Evolutionary conservation across 495 filamentous ascomycete species (phyloP).

Genomic region (Thermochaetoides thermophila): DNA sequence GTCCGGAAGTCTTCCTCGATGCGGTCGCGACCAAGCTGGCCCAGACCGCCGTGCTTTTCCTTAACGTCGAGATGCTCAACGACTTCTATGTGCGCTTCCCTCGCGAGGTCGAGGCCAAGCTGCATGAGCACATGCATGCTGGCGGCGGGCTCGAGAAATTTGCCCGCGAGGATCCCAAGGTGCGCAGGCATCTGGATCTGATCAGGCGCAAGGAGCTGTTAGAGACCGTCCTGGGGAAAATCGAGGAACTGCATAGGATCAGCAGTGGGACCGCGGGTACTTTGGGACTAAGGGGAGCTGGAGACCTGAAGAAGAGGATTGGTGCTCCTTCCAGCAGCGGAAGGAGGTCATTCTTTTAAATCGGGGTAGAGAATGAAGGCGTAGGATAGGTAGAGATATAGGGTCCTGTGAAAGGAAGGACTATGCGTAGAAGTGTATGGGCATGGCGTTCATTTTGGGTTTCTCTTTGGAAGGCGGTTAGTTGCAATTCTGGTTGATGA

Average conservation of each 20-base stretch:
- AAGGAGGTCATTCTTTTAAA: neutral
- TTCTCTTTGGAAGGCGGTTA: neutral
- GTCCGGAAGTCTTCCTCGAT: conserved; percentile 93
- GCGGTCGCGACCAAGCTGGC: conserved; percentile 92
- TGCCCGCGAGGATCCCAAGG: conserved; percentile 80
- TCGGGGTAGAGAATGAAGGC: neutral
- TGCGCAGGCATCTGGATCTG: conserved; percentile 77
- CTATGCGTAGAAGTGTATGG: too few relatives aligned
- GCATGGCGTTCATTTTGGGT: conserved; percentile 3
- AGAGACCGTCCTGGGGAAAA: conserved; percentile 84
- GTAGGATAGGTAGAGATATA: neutral
- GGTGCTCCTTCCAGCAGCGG: neutral
- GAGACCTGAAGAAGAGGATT: conserved; percentile 1
- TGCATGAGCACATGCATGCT: conserved; percentile 71
- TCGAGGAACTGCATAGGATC: conserved; percentile 69
- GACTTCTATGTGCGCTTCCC: conserved; percentile 98
- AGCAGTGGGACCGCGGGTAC: conserved; percentile 27
- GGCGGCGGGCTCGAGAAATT: conserved; percentile 74
- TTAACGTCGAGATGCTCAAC: conserved; percentile 90
- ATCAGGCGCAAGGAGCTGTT: conserved; percentile 84
- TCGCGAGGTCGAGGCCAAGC: conserved; percentile 70
- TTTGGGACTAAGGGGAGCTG: neutral
- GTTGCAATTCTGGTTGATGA: too few relatives aligned
- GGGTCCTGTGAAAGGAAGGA: neutral
- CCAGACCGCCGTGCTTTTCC: conserved; percentile 86